Evolutionary conservation across 169 alveolate genomes (phyloP), one percentile per base, ranked within the genome.

Genomic region (Cryptosporidium andersoni): DNA sequence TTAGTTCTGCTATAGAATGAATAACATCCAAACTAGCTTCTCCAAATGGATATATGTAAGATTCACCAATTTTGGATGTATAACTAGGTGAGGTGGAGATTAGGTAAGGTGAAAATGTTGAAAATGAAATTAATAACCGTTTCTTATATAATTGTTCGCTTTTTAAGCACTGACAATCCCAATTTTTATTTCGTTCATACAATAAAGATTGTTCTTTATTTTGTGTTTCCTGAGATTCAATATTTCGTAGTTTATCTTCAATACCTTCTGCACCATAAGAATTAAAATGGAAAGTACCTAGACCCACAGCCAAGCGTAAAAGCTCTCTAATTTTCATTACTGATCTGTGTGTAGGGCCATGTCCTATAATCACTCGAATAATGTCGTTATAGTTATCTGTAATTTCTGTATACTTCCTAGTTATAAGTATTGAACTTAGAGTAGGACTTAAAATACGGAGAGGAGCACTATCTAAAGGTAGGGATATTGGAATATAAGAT

Each of bases 321-420:
- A 74, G 62, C 9, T 56, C 45, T 56, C 85, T 56, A 14, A 74
- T 74, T 9, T 74, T 74, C 1, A 58, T 68, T 43, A 60, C 40
- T 40, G 67, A 56, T 14, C 36, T 56, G 49, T 74, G 85, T 2
- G 85, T 58, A 16, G 85, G 85, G 5, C 85, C 85, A 25, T 68
- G 40, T 14, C 85, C 85, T n/a, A 74, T 48, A 16, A 74, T 58
- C 11, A 52, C 45, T 11, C 64, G 40, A 12, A 60, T 68, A 45
- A 74, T 56, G 68, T 64, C 60, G n/a, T 74, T 68, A 16, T 66
- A 64, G 34, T 68, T 74, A 3, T 74, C 12, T 5, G 55, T 68
- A 6, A 60, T 42, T 2, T 14, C 4, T 3, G 51, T 64, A n/a
- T 74, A 74, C 1, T 43, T 74, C n/a, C 1, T 48, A 2, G 85